Percentiles rank a stretch among this genome's conserved stretches.
Conservation (phyloP, 352 stramenopile species). For the Globisporangium heterothallicum region DNA sequence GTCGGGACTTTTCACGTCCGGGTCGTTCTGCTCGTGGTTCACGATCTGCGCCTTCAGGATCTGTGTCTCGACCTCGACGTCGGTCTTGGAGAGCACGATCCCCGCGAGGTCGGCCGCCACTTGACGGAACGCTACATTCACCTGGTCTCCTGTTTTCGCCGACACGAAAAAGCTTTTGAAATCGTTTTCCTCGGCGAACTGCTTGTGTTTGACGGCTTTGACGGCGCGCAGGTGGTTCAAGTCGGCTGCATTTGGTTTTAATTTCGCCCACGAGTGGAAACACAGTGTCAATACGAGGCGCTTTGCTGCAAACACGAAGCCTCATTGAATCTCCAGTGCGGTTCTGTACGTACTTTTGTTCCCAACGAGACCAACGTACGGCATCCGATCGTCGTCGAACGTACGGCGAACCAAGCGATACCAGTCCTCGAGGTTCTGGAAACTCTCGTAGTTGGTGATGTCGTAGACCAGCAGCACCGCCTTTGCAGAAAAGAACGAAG, state of each 20-base stretch:
- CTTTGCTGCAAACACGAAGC: no score
- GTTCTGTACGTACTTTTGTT: constrained; percentile 90
- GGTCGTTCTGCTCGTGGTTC: constrained; percentile 90
- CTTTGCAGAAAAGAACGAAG: constrained; percentile 16
- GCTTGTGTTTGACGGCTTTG: constrained; percentile 83
- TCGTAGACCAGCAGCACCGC: constrained; percentile 93
- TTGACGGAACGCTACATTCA: constrained; percentile 85
- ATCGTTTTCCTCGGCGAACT: constrained; percentile 92
- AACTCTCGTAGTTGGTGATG: constrained; percentile 95
- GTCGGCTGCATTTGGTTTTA: no score
- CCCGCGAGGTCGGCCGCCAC: constrained; percentile 80
- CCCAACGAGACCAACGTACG: constrained; percentile 86
- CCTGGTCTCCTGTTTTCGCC: constrained; percentile 91
- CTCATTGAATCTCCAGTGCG: no score
- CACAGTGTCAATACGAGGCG: no score
- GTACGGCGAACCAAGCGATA: constrained; percentile 87
- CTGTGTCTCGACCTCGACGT: constrained; percentile 79
- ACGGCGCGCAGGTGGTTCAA: constrained; percentile 89
- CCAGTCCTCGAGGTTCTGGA: constrained; percentile 94
- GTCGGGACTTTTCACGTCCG: constrained; percentile 78
- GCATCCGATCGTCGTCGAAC: constrained; percentile 84
- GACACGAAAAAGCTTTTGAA: constrained; percentile 91
- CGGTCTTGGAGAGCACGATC: constrained; percentile 74
- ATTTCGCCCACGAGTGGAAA: no score
- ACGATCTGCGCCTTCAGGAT: constrained; percentile 90